Evolutionary conservation across 176 grass and related monocot genomes (phyloP), one percentile per base, ranked within the genome.

Genomic region (Urochloa ruziziensis): DNA sequence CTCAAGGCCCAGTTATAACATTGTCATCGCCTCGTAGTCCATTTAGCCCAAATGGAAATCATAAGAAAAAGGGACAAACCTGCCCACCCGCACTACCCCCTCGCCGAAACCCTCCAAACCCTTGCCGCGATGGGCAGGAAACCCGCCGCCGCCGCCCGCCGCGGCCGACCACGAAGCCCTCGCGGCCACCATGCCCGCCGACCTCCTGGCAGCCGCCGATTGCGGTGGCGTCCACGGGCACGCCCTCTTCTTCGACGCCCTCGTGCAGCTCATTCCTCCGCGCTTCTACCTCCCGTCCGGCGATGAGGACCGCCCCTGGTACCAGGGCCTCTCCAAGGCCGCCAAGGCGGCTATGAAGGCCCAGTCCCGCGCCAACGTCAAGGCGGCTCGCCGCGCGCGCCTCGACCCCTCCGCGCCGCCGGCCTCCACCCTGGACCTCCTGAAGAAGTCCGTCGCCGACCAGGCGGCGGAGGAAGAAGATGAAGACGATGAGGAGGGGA

Each of bases 251-350:
- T 90, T 98, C 76, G 91, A 95, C 35, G 84, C 79, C 27, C 93
- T 98, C 48, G 91, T 98, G 17, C 86, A 95, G 86, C 91, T 95
- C 48, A 98, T 98, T 9, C 96, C 86, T 3, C 77, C 96, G 24
- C 89, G 93, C 61, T 95, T 90, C 75, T 98, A 95, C 83, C 84
- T 95, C 54, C 62, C 87, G 10, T 43, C 62, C 61, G 85, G 46
- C 48, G 84, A 91, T 42, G 92, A 97, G 32, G 91, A 93, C 74
- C 90, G 89, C 46, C 93, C 89, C 15, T 98, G 93, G 87, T 95
- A 82, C 70, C 83, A 91, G 40, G 96, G 96, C 24, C 96, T 98
- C 42, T 92, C 93, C 17, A 94, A 93, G 82, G 24, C 66, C 5
- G 84, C 89, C 74, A 94, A 93, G 91, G 77, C 86, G 56, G 81